Evolutionary conservation across 108 stramenopile species (phyloP), one percentile per base, ranked within the genome.

Genomic region (Chaetoceros tenuissimus): DNA sequence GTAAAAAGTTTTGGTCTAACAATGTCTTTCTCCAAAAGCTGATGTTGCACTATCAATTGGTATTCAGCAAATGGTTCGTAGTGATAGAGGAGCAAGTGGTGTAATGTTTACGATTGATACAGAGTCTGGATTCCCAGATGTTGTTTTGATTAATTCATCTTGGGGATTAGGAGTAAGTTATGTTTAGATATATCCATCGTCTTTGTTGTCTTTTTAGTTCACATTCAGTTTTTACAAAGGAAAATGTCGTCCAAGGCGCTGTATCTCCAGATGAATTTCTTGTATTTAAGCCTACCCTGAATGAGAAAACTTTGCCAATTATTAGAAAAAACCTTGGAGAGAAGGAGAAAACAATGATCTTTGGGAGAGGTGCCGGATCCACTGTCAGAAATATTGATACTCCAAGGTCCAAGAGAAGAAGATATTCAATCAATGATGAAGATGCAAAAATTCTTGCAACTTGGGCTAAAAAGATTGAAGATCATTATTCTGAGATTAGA

Each of bases 51-150:
- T 66, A 43, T 66, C 72, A 43, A 66, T 73, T 21, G 64, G 46
- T 45, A 60, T 73, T 26, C 72, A 73, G 62, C 58, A 57, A 18
- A 73, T 73, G 72, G 72, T 69, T 18, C 29, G 72, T 22, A 56
- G 53, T 16, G 72, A 73, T 48, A 40, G 61, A 26, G 72, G 59
- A 28, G 57, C 68, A 16, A 54, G 57, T 20, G 72, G 66, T 24
- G 72, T 73, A 18, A 54, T 60, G 16, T 73, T 73, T 27, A 67
- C 72, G 16, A 23, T 73, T 1, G 72, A 73, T 53, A 58, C 72
- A 10, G 72, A 73, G 13, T 69, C 72, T 2, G 72, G 72, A 1
- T 73, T 73, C 34, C 67, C 59, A 8, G 64, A 73, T 56, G 72
- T 43, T 10, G 51, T 73, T 5, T 55, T 73, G 7, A 73, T 73